phyloP scores from a whole-genome alignment of 2,329 filamentous ascomycete genomes.

The Nothophaeocryptopus gaeumannii region DNA sequence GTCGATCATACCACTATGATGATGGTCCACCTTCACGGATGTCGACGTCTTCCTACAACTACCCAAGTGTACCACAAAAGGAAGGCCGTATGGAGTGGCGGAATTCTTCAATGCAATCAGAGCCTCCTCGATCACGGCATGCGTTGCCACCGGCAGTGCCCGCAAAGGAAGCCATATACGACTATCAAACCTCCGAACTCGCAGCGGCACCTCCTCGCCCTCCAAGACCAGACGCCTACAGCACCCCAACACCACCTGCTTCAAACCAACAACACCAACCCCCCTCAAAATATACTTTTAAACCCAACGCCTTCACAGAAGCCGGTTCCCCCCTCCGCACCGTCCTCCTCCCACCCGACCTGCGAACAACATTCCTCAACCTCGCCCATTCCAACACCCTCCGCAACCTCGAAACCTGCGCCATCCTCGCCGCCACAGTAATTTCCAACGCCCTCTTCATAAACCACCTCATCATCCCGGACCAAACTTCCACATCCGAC shows the following conservation, averaged over 20 bases:
- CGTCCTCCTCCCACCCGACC: constrained; percentile 74
- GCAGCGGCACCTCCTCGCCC: constrained; percentile 30
- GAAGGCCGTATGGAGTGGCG: constrained; percentile 36
- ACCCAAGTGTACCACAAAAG: constrained; percentile 45
- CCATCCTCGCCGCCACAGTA: constrained; percentile 84
- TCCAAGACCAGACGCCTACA: constrained; percentile 26
- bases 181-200: constrained; percentile 14
- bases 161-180: constrained; percentile 29
- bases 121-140: constrained; percentile 24
- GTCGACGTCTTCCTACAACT: constrained; percentile 36
- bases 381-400: constrained; percentile 74
- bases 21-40: constrained; percentile 5
- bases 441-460: constrained; percentile 94
- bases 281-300: constrained; percentile 69
- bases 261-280: constrained; percentile 33
- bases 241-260: constrained; percentile 28
- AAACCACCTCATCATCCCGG: constrained; percentile 80
- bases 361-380: constrained; percentile 72
- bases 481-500: constrained; percentile 84
- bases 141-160: constrained; percentile 28
- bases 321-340: constrained; percentile 83
- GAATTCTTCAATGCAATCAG: constrained; percentile 8
- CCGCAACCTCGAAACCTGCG: constrained; percentile 86
- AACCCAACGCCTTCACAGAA: constrained; percentile 82
- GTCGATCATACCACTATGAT: constrained; percentile 12